Percentiles rank a stretch among this genome's conserved stretches.
phyloP scores from a whole-genome alignment of 2,329 filamentous ascomycete species.

The Fusarium succisae region DNA sequence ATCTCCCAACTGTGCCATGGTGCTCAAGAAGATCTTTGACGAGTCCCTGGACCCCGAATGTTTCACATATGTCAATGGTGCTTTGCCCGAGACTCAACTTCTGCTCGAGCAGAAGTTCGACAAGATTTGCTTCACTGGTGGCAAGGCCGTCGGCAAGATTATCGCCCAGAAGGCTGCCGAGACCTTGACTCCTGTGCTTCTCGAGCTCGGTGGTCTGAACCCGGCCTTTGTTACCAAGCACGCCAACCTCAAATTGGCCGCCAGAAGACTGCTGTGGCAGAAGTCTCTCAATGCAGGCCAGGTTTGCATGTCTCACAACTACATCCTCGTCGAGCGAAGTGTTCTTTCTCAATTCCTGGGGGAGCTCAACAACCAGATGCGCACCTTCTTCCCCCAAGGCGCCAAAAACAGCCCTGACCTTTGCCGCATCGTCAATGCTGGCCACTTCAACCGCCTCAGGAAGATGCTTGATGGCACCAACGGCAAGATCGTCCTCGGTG shows the following conservation, averaged over 20 bases:
- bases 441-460: slow-evolving; percentile 85
- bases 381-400: slow-evolving; percentile 86
- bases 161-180: slow-evolving; percentile 90
- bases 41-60: slow-evolving; percentile 78
- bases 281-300: slow-evolving; percentile 90
- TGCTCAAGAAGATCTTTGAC: slow-evolving; percentile 81
- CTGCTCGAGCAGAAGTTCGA: slow-evolving; percentile 92
- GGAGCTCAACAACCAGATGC: slow-evolving; percentile 75
- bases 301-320: slow-evolving; percentile 93
- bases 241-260: slow-evolving; percentile 81
- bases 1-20: slow-evolving; percentile 77
- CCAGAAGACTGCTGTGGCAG: slow-evolving; percentile 85
- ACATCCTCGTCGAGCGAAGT: slow-evolving; percentile 82
- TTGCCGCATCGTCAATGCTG: slow-evolving; percentile 80
- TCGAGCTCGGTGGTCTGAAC: slow-evolving; percentile 92
- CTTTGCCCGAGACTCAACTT: slow-evolving; percentile 79
- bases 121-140: slow-evolving; percentile 97
- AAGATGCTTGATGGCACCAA: slow-evolving; percentile 85
- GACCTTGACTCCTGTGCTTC: slow-evolving; percentile 84
- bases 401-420: slow-evolving; percentile 81
- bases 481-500: slow-evolving; percentile 89
- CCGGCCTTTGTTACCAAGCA: slow-evolving; percentile 90
- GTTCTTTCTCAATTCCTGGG: slow-evolving; percentile 77
- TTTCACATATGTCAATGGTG: slow-evolving; percentile 84
- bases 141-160: slow-evolving; percentile 80